A percentile compares a stretch with the other conserved stretches of the same genome.
phyloP scores from a whole-genome alignment of 164 flowering plant genomes.

The Magnolia kwangsiensis region DNA sequence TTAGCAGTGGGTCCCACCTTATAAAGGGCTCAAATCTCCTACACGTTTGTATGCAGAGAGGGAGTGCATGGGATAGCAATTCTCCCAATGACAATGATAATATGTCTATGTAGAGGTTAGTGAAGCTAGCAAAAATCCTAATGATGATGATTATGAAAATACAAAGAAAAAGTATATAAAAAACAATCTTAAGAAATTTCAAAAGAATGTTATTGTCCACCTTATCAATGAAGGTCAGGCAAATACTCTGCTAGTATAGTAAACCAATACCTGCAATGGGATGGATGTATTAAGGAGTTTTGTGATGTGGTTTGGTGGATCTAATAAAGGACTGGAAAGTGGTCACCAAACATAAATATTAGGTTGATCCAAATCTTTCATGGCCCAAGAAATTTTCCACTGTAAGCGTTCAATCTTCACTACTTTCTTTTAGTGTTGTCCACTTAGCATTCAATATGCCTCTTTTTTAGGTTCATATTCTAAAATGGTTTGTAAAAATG shows the following conservation, averaged over 20 bases:
- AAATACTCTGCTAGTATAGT: constrained; percentile 82
- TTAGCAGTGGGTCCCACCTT: neutral
- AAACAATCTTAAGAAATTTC: neutral
- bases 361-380: too few species aligned
- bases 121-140: neutral
- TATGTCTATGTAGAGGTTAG: neutral
- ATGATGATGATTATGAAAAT: neutral
- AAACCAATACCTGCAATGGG: constrained; percentile 79
- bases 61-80: neutral
- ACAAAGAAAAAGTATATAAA: too few species aligned
- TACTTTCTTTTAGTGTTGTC: too few species aligned
- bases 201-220: constrained; percentile 28
- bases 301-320: too few species aligned
- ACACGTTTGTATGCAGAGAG: neutral
- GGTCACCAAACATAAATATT: too few species aligned
- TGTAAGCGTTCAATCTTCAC: too few species aligned
- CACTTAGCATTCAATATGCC: too few species aligned
- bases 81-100: neutral
- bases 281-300: neutral
- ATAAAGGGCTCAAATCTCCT: neutral
- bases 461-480: too few species aligned
- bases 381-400: too few species aligned
- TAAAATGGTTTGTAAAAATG: too few species aligned
- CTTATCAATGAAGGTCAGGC: constrained; percentile 94
- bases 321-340: too few species aligned